A percentile compares a stretch with the other conserved stretches of the same genome.
Conservation (phyloP, 345 rosid species). For the Sisymbrium altissimum region DNA sequence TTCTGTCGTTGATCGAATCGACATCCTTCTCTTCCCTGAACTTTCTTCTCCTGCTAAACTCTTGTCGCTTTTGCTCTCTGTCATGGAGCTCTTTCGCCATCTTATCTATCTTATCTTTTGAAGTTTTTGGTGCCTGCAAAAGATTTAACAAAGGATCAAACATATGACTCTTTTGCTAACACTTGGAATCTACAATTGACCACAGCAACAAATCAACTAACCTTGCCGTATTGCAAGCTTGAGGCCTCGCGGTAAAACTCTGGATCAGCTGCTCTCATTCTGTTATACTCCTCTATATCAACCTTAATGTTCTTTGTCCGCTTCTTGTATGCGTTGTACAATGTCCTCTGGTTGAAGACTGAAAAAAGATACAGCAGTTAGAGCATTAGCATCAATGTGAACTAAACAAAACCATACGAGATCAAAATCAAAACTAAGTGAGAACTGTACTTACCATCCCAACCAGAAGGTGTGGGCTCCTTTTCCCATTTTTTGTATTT, state of each 20-base stretch:
- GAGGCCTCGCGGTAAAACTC: conserved; percentile 97
- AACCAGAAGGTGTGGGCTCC: conserved; percentile 89
- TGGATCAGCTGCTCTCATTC: conserved; percentile 96
- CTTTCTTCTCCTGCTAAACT: conserved; percentile 89
- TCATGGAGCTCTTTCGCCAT: conserved; percentile 88
- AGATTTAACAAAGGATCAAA: not conserved
- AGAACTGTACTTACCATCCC: conserved; percentile 70
- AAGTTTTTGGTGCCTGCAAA: conserved; percentile 70
- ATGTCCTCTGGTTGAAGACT: conserved; percentile 89
- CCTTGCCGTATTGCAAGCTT: conserved; percentile 92
- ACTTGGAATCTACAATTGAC: not conserved
- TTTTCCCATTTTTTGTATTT: conserved; percentile 97
- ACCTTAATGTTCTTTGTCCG: conserved; percentile 71
- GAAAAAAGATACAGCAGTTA: conserved; percentile 18
- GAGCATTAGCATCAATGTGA: not conserved
- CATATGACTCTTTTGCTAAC: not conserved
- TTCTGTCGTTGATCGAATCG: conserved; percentile 91
- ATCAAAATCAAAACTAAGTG: not conserved
- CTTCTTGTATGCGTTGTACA: conserved; percentile 86
- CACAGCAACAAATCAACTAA: conserved; percentile 23
- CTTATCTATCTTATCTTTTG: conserved; percentile 45
- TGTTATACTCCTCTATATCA: conserved; percentile 81
- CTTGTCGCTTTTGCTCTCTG: conserved; percentile 64
- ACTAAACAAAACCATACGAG: not conserved
- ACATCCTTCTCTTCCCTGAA: conserved; percentile 92